Base-by-base conservation (phyloP, 2,329 filamentous ascomycete genomes). In the Aureobasidium sp. region DNA sequence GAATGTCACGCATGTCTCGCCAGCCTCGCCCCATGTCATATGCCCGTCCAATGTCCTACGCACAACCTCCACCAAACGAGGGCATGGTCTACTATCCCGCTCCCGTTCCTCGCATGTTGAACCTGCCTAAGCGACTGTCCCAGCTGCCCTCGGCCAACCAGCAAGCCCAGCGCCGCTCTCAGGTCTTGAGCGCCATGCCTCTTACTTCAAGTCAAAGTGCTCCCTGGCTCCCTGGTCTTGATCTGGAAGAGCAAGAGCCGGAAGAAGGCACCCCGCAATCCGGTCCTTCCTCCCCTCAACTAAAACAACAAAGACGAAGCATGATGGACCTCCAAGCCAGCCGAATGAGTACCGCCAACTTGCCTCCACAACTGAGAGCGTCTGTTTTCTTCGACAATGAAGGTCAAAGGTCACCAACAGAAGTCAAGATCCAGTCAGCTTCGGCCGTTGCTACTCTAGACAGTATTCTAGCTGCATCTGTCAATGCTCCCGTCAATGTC, bases 51-150 rank as follows among this genome's bases (percentile, higher is more conserved):
- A 79, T 82, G 64, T 85, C 85, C 1, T 87, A 85, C 71, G 75
- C 84, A 68, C 67, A 66, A 37, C 84, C 84, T 1, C 78, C 81
- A 30, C 87, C 87, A 1, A 87, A 85, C 5, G 85, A 93, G 66
- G 80, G 86, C 67, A 96, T 97, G 90, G 85, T 96, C 10, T 97
- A 88, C 75, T 99, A 99, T 72, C 94, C 94, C 14, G 94, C 94
- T 3, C 92, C 91, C 1, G 94, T 99, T 3, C 94, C 94, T 3
- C 87, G 89, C 64, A 92, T 96, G 86, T 81, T 99, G 62, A 97
- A 96, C 68, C 78, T 99, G 13, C 94, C 94, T 0, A 91, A 91
- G 48, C 89, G 91, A 68, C 77, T 97, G 55, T 96, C 92, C 1
- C 89, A 87, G 68, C 82, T 85, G 58, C 85, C 88, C 9, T 83